Evolutionary conservation across 345 rosid species (phyloP), one percentile per base, ranked within the genome.

Genomic region (Moringa oleifera): DNA sequence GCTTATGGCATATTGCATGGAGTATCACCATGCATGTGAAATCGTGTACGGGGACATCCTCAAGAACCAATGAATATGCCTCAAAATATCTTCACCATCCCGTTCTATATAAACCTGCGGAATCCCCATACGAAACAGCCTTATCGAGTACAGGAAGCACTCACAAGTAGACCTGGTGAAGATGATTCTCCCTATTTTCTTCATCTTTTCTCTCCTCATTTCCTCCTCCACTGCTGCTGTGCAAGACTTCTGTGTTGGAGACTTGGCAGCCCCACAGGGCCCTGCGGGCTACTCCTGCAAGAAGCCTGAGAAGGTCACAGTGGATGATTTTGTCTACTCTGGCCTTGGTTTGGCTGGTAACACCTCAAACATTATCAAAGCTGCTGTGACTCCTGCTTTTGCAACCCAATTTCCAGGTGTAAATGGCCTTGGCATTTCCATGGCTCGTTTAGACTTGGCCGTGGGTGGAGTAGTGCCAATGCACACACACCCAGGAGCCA

Each of bases 271-370:
- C 24, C 79, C 91, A 9, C 85, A 85, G 24, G 61, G 77, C 47
- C 97, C 95, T 21, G 60, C 93, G 31, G 97, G 97, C 6, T 88
- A 75, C 74, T 54, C 80, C 25, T 91, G 96, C 90, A 88, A 78
- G 83, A 75, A 70, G 67, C 52, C 71, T 19, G 77, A 66, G 6
- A 58, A 45, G n/a, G 84, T 88, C 64, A 81, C 81, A 0, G 87
- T 61, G 6, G 50, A 77, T n/a, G 96, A 91, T 59, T 91, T 91
- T 16, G 83, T 75, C 33, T 91, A 58, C 77, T 75, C 91, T 0
- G 88, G 91, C 56, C 82, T 88, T 0, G 94, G 33, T 2, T 45
- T 24, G 49, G 63, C 81, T 0, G 94, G 94, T 4, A 88, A 84
- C 84, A 86, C 89, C 52, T 50, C 84, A 0, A 83, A 78, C 78